Evolutionary conservation across 2,329 filamentous ascomycete species (phyloP), one percentile per base, ranked within the genome.

Genomic region (Talaromyces sp.): DNA sequence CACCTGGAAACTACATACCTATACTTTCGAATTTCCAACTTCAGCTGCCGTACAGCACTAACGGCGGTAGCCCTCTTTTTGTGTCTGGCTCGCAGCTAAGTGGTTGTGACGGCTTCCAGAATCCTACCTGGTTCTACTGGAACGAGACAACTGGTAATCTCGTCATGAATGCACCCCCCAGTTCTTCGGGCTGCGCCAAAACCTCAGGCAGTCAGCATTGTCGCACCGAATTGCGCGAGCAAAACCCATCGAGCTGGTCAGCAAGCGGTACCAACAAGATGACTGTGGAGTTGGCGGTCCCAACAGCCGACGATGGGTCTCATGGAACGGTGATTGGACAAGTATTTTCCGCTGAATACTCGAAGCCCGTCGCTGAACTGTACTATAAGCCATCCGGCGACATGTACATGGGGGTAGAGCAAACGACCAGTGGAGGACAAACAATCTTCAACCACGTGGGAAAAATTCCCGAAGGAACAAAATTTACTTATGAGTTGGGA

Each of bases 151-250:
- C 70, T 48, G 72, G 71, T n/a, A 63, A 68, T 3, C 59, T 77
- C 1, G 70, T 75, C 21, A 71, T 75, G 67, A 74, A 72, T 63
- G 75, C 77, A 1, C 72, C 74, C 1, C 73, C 73, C 8, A 70
- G 69, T 9, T 65, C 69, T 1, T 63, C 70, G 1, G 64, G 63
- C 7, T 77, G 74, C 59, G 73, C 76, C 7, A 76, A 69, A 2
- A 77, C 75, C 0, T 60, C 68, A 1, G 69, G 75, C 65, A 76
- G 73, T 63, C 57, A 70, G 46, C 75, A 78, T 61, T 77, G 75
- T 62, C 75, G 74, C 28, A 75, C 72, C 9, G 75, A 78, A 63
- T 65, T 78, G 11, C 73, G 74, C 17, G 75, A 78, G 65, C 58
- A 53, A 15, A 64, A 53, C 31, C 73, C 72, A 6, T 50, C 50